These are phyloP conservation scores for Citrus maxima DNA, from an alignment of 345 rosid species.

Conservation along the genomic window DNA sequence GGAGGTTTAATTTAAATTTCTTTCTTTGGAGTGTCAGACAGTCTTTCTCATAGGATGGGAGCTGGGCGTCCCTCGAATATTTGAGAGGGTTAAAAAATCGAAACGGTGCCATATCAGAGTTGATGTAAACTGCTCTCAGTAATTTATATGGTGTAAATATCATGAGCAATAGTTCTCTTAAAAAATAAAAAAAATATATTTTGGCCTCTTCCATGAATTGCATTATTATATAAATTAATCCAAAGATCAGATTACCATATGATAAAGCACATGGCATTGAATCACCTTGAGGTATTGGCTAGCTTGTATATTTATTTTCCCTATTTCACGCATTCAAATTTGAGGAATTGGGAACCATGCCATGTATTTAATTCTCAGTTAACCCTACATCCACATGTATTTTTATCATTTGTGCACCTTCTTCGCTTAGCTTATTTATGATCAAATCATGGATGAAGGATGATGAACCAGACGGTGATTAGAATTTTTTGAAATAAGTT, in stretches of 20 bases:
- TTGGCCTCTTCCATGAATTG: neutral
- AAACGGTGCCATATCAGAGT: fast-evolving
- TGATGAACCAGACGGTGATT: neutral
- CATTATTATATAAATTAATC: neutral
- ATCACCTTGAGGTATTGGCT: neutral
- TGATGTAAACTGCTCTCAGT: no score
- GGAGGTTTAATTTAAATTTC: fast-evolving
- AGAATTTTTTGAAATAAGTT: neutral
- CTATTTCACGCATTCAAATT: neutral
- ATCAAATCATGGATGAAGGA: neutral
- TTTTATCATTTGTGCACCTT: neutral
- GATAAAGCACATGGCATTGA: constrained; percentile 3
- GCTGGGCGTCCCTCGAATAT: no score
- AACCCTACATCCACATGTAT: neutral
- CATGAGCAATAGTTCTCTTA: no score
- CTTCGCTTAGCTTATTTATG: neutral
- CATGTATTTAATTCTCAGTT: neutral
- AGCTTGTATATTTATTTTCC: neutral
- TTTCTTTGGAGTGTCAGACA: fast-evolving
- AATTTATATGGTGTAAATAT: no score
- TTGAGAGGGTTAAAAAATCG: no score
- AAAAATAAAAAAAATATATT: no score
- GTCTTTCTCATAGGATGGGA: fast-evolving
- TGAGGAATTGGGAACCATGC: neutral
- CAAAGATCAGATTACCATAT: neutral